Base-by-base conservation (phyloP, 169 alveolate genomes). In the Theileria luwenshuni region DNA sequence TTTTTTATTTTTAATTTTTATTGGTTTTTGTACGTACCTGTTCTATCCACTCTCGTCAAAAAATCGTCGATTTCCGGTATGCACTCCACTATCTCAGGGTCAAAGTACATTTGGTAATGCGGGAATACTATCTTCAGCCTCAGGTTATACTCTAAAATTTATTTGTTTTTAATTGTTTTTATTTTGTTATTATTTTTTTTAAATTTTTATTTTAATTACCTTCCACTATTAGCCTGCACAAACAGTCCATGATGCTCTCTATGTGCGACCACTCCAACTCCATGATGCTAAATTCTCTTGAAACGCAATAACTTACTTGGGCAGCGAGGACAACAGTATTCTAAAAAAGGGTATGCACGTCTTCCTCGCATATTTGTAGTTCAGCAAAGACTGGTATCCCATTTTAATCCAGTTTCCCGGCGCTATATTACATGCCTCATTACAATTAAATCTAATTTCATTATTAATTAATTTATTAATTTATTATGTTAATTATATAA, bases 381-480 rank as follows among this genome's bases (percentile, higher is more conserved):
- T 67, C 33, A 73, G 65, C 61, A 84, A 51, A 7, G 95, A 85
- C 69, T 73, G 72, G 61, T 81, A 69, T 28, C 95, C 95, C 85
- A 87, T 81, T 56, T 85, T 86, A 58, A 94, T 63, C 98, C 98
- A 94, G 33, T 81, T 84, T 3, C 89, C 91, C 8, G 96, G 93
- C 7, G 96, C 98, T 52, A 94, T 92, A 83, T 96, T 96, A 45
- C 97, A 97, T 19, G 99, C 99, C 83, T 96, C 99, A 65, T 96
- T 97, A 73, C 97, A 90, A 77, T 96, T 96, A 74, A 90, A 93
- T 8, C 75, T 67, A 51, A 28, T 51, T 27, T 35, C n/a, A 41
- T 2, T n/a, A n/a, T n/a, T n/a, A n/a, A n/a, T n/a, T n/a, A n/a
- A n/a, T n/a, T n/a, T n/a, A n/a, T n/a, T n/a, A n/a, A n/a, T n/a